Evolutionary conservation across 1,139 yeast genomes (phyloP).

Genomic region (Nakaseomyces uthaithaninus): DNA sequence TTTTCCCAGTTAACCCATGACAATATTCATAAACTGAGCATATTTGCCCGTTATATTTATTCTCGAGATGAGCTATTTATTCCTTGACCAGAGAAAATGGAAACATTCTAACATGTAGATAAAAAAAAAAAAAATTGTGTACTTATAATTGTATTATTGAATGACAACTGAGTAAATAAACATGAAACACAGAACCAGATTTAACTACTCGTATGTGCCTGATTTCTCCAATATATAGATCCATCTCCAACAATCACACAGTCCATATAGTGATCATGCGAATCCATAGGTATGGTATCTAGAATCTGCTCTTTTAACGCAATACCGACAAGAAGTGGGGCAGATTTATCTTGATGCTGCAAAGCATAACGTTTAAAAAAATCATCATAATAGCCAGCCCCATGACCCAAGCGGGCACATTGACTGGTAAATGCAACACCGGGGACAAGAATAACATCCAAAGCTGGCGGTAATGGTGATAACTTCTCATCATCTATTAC

Average conservation of each 20-base stretch:
- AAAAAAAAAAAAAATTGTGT: no score
- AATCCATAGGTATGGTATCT: slow-evolving; percentile 55
- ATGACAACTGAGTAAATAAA: no score
- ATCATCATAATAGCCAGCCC: slow-evolving; percentile 88
- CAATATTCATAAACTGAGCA: no score
- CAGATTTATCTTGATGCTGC: slow-evolving; percentile 18
- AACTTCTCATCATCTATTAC: slow-evolving; percentile 19
- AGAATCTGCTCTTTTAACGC: slow-evolving; percentile 46
- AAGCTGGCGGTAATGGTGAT: slow-evolving; percentile 23
- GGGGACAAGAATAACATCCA: slow-evolving; percentile 74
- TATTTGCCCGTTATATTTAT: no score
- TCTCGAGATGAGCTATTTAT: no score
- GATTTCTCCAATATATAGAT: slow-evolving; percentile 19
- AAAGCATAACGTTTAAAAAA: slow-evolving; percentile 47
- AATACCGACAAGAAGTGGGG: slow-evolving; percentile 45
- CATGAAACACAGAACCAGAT: no score
- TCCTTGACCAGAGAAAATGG: no score
- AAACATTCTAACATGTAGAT: no score
- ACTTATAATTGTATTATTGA: no score
- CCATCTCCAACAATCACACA: slow-evolving; percentile 43
- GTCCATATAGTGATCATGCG: slow-evolving; percentile 64
- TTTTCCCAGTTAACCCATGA: no score
- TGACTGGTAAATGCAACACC: slow-evolving; percentile 61
- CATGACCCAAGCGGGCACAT: slow-evolving; percentile 74
- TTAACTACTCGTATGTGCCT: no score